A percentile compares a stretch with the other conserved stretches of the same genome.
These are phyloP conservation scores for Termitomyces sp. DNA, from an alignment of 768 basidiomycete species.

Conservation along the genomic window DNA sequence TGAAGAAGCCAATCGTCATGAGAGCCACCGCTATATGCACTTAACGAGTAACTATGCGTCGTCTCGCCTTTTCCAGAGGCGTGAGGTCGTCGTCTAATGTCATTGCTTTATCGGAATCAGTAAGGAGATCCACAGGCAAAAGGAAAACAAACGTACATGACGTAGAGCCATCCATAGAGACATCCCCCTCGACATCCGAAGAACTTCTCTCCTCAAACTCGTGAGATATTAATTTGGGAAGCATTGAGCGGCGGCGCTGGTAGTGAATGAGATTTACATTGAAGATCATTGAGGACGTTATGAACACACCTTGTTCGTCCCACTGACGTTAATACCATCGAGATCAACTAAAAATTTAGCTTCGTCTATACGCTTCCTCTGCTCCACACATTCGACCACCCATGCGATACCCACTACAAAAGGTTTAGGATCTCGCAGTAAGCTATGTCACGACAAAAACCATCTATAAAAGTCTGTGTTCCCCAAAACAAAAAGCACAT, in stretches of 20 bases:
- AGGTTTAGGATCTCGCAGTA: conserved; percentile 67
- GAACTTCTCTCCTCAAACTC: conserved; percentile 21
- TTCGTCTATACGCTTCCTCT: conserved; percentile 61
- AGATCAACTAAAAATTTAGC: conserved; percentile 62
- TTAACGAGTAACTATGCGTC: conserved; percentile 35
- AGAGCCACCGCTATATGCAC: background rate
- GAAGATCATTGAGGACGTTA: background rate
- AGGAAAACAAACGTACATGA: conserved; percentile 32
- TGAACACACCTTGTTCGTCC: conserved; percentile 54
- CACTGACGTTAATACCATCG: conserved; percentile 54
- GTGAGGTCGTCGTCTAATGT: conserved; percentile 53
- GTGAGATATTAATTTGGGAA: conserved; percentile 56
- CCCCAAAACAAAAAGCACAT: conserved; percentile 16
- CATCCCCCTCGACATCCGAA: conserved; percentile 32
- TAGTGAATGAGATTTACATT: conserved; percentile 3
- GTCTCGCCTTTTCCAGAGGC: conserved; percentile 66
- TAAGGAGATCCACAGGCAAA: background rate
- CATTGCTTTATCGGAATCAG: conserved; percentile 32
- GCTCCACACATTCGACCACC: conserved; percentile 86
- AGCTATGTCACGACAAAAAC: conserved; percentile 29
- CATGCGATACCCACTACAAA: conserved; percentile 80
- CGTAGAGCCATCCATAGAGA: conserved; percentile 42
- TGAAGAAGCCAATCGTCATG: no score
- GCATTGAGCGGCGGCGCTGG: conserved; percentile 72
- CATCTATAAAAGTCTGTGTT: background rate